Conservation (phyloP, 768 basidiomycete genomes). For the Boletales sp. region DNA sequence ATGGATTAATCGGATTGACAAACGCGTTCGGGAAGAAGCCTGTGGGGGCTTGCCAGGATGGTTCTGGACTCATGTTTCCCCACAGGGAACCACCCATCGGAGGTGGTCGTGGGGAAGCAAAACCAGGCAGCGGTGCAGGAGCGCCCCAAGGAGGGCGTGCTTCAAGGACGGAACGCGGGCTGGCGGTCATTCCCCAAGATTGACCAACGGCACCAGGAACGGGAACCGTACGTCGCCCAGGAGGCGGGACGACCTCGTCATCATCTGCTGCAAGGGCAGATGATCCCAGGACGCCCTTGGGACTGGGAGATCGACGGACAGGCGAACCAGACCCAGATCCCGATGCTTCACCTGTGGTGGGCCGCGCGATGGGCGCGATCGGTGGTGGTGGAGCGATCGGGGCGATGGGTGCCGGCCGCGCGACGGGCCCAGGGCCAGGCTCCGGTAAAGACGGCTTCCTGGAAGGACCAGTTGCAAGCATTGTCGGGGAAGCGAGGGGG, state of each 20-base stretch:
- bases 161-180: conserved; percentile 42
- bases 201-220: conserved; percentile 41
- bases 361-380: conserved; percentile 63
- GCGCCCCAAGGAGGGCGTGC: conserved; percentile 46
- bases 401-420: conserved; percentile 36
- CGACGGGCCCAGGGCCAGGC: conserved; percentile 57
- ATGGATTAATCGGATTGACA: conserved; percentile 44
- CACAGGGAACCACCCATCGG: conserved; percentile 38
- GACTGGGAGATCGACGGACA: conserved; percentile 46
- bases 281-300: conserved; percentile 70
- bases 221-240: conserved; percentile 40
- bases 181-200: conserved; percentile 45
- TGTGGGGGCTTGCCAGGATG: conserved; percentile 50
- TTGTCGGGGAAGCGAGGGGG: conserved; percentile 34
- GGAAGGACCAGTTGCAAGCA: conserved; percentile 45
- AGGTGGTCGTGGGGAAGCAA: conserved; percentile 33
- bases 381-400: conserved; percentile 49
- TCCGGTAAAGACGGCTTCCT: conserved; percentile 44
- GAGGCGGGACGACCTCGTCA: conserved; percentile 67
- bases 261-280: conserved; percentile 76
- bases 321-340: conserved; percentile 63
- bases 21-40: conserved; percentile 48
- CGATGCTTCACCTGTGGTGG: conserved; percentile 35
- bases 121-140: conserved; percentile 33
- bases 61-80: conserved; percentile 36